Percentiles rank a stretch among this genome's conserved stretches.
Evolutionary conservation across 2,329 filamentous ascomycete species (phyloP).

Genomic region (Colletotrichum phormii): DNA sequence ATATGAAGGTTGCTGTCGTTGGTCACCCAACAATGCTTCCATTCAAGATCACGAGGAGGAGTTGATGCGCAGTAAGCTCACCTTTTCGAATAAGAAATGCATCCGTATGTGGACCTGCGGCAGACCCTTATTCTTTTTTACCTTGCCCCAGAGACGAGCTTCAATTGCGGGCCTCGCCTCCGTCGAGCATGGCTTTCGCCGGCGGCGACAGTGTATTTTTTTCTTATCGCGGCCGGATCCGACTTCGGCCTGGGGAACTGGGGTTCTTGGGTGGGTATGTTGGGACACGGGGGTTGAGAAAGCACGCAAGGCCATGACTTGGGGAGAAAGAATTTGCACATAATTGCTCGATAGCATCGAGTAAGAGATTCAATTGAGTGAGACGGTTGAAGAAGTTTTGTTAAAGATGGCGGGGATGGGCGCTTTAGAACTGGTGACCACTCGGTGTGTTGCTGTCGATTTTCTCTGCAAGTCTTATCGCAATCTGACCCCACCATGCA

Average conservation of each 20-base stretch:
- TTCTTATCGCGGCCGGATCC: slow-evolving; percentile 28
- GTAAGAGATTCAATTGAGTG: background rate
- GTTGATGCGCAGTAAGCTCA: too few species aligned
- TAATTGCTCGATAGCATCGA: slow-evolving; percentile 19
- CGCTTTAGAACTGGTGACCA: background rate
- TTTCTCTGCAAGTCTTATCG: slow-evolving; percentile 22
- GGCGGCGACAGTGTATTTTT: slow-evolving; percentile 20
- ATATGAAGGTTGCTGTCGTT: background rate
- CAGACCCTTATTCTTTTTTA: background rate
- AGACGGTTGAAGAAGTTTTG: background rate
- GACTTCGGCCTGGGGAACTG: slow-evolving; percentile 19
- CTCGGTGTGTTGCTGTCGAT: background rate
- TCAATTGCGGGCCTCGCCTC: slow-evolving; percentile 11
- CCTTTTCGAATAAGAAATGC: background rate
- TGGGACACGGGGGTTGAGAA: background rate
- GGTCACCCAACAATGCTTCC: background rate
- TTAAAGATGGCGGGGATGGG: background rate
- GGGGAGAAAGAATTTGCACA: background rate
- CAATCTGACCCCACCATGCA: slow-evolving; percentile 12
- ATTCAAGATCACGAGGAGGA: background rate
- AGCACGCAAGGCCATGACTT: slow-evolving; percentile 5
- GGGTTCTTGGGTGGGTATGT: background rate
- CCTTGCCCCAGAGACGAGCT: slow-evolving; percentile 2
- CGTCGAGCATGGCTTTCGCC: slow-evolving; percentile 16
- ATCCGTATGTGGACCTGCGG: background rate